Conservation (phyloP, 345 rosid species). For the Clarkia xantiana region DNA sequence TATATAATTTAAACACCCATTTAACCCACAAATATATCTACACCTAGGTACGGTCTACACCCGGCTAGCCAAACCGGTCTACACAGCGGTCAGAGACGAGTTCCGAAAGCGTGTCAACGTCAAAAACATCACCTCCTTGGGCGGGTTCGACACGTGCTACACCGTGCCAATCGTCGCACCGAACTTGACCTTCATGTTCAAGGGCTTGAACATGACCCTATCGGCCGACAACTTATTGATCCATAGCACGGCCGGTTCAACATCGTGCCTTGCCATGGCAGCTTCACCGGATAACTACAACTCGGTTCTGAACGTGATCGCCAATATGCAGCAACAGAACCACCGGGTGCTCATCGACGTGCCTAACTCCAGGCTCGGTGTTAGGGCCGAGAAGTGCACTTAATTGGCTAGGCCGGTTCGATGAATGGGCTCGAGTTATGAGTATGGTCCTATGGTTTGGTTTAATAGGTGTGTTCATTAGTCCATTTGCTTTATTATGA, state of each 20-base stretch:
- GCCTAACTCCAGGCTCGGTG: slow-evolving; percentile 21
- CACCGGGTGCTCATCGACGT: slow-evolving; percentile 20
- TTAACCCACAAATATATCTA: too few relatives aligned
- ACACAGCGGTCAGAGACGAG: slow-evolving; percentile 54
- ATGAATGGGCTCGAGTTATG: too few relatives aligned
- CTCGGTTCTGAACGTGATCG: slow-evolving; percentile 25
- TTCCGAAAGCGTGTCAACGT: slow-evolving; percentile 44
- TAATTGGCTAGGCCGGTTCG: too few relatives aligned
- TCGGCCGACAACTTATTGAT: slow-evolving; percentile 17
- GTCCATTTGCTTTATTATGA: too few relatives aligned
- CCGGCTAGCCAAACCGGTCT: slow-evolving; percentile 65
- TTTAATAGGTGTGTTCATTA: too few relatives aligned
- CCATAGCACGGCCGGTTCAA: slow-evolving; percentile 20
- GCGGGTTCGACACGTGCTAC: slow-evolving; percentile 98
- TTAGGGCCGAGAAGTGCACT: slow-evolving; percentile 14
- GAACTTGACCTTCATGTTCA: slow-evolving; percentile 17
- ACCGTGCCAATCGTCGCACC: slow-evolving; percentile 30
- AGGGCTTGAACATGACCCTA: slow-evolving; percentile 18
- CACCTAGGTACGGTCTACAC: slow-evolving; percentile 87
- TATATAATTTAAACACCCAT: too few relatives aligned
- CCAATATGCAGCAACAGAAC: slow-evolving; percentile 30
- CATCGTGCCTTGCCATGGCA: slow-evolving; percentile 22
- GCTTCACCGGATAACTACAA: slow-evolving; percentile 16
- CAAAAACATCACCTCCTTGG: slow-evolving; percentile 45
- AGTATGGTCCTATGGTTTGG: too few relatives aligned